phyloP scores from a whole-genome alignment of 768 basidiomycete species.

The Suillus lakei region DNA sequence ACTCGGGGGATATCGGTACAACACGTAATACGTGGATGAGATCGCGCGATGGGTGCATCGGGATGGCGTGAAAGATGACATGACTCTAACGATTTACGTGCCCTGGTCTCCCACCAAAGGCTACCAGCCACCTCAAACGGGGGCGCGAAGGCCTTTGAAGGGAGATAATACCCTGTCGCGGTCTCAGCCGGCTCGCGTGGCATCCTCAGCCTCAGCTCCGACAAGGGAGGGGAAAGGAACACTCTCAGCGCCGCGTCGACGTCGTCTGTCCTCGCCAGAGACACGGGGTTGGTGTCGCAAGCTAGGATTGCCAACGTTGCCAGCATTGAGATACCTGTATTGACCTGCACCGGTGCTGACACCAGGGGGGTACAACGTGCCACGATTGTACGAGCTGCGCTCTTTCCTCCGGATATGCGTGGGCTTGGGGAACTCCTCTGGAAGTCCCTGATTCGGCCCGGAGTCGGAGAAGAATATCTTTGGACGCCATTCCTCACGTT shows the following conservation, averaged over 20 bases:
- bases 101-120: background rate
- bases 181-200: background rate
- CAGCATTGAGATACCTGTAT: slow-evolving; percentile 32
- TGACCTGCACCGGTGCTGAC: slow-evolving; percentile 29
- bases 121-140: background rate
- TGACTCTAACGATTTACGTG: background rate
- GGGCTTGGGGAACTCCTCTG: slow-evolving; percentile 82
- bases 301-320: slow-evolving; percentile 21
- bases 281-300: slow-evolving; percentile 17
- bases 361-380: slow-evolving; percentile 67
- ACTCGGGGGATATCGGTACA: slow-evolving; percentile 21
- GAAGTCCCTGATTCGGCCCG: slow-evolving; percentile 73
- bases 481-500: slow-evolving; percentile 80
- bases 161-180: background rate
- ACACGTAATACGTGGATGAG: slow-evolving; percentile 21
- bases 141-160: background rate
- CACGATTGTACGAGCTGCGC: slow-evolving; percentile 79
- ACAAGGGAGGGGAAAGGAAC: background rate
- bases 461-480: slow-evolving; percentile 80
- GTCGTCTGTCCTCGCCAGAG: slow-evolving; percentile 11
- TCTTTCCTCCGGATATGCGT: slow-evolving; percentile 84
- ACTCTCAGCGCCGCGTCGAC: slow-evolving; percentile 8
- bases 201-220: slow-evolving; percentile 1
- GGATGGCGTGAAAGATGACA: slow-evolving; percentile 2
- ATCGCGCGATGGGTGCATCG: slow-evolving; percentile 21